A percentile compares a stretch with the other conserved stretches of the same genome.
These are phyloP conservation scores for Irineochytrium annulatum DNA, from an alignment of 192 early-diverging fungal species.

Conservation along the genomic window DNA sequence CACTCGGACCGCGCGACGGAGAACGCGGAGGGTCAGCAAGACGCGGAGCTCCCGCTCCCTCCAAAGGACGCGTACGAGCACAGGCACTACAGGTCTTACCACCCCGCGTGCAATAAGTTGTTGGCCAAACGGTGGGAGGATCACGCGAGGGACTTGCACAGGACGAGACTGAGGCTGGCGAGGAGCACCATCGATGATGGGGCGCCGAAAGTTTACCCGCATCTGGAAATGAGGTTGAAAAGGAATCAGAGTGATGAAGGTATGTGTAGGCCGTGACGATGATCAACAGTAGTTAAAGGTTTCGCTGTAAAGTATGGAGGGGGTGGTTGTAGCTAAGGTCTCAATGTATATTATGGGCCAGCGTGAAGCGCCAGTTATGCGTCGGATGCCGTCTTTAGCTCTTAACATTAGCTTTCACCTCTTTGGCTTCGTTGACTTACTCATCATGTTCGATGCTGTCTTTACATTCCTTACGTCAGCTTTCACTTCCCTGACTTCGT, in stretches of 20 bases:
- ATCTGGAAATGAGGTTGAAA: slow-evolving; percentile 47
- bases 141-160: slow-evolving; percentile 26
- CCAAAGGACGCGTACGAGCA: slow-evolving; percentile 25
- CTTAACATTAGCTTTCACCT: too few species aligned
- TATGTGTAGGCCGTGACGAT: slow-evolving; percentile 5
- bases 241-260: slow-evolving; percentile 46
- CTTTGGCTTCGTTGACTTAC: too few species aligned
- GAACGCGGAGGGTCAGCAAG: neutral
- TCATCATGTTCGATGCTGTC: too few species aligned
- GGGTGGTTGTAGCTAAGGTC: too few species aligned
- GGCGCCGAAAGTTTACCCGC: slow-evolving; percentile 39
- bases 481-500: too few species aligned
- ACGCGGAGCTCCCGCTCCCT: neutral
- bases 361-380: too few species aligned
- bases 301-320: too few species aligned
- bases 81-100: slow-evolving; percentile 38
- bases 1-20: neutral
- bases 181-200: slow-evolving; percentile 42
- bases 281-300: neutral
- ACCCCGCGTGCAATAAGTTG: slow-evolving; percentile 40
- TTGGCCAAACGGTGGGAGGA: slow-evolving; percentile 46
- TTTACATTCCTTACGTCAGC: too few species aligned
- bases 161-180: slow-evolving; percentile 29
- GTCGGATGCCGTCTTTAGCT: too few species aligned
- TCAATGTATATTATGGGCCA: too few species aligned